A percentile compares a stretch with the other conserved stretches of the same genome.
These are phyloP conservation scores for Sicyos edulis DNA, from an alignment of 306 rosid genomes.

Conservation along the genomic window DNA sequence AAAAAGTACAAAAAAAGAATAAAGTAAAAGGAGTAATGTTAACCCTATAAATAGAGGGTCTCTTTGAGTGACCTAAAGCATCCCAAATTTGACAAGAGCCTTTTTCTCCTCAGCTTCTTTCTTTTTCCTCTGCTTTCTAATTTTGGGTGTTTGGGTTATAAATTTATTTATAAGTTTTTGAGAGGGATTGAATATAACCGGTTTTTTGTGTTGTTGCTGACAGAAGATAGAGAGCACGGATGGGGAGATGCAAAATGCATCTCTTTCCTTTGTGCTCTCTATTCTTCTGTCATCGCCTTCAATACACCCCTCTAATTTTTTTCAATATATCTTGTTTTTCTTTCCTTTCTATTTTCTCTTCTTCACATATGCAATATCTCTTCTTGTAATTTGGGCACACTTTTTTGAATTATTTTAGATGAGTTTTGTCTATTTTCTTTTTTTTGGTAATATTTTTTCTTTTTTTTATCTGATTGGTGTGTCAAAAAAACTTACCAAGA, in stretches of 20 bases:
- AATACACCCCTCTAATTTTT: slow-evolving; percentile 19
- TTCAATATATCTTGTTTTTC: no score
- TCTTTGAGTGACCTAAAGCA: slow-evolving; percentile 8
- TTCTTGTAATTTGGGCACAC: background rate
- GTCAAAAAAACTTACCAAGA: no score
- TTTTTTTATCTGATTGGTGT: no score
- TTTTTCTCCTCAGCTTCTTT: background rate
- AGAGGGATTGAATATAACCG: background rate
- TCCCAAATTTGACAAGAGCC: background rate
- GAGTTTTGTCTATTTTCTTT: no score
- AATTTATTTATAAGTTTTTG: background rate
- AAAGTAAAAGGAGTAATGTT: background rate
- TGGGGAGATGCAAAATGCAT: slow-evolving; percentile 31
- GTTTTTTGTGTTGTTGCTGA: background rate
- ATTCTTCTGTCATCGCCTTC: slow-evolving; percentile 65
- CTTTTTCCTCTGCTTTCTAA: background rate
- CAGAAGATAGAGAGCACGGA: slow-evolving; percentile 22
- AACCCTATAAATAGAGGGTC: slow-evolving; percentile 15
- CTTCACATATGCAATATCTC: background rate
- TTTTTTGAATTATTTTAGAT: no score
- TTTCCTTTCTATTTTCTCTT: background rate
- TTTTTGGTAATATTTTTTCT: background rate
- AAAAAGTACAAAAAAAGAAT: background rate
- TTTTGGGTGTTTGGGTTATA: background rate
- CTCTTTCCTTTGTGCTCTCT: slow-evolving; percentile 82